Percentiles rank a stretch among this genome's conserved stretches.
phyloP scores from a whole-genome alignment of 2,329 filamentous ascomycete genomes.

The Penicillium sp. region DNA sequence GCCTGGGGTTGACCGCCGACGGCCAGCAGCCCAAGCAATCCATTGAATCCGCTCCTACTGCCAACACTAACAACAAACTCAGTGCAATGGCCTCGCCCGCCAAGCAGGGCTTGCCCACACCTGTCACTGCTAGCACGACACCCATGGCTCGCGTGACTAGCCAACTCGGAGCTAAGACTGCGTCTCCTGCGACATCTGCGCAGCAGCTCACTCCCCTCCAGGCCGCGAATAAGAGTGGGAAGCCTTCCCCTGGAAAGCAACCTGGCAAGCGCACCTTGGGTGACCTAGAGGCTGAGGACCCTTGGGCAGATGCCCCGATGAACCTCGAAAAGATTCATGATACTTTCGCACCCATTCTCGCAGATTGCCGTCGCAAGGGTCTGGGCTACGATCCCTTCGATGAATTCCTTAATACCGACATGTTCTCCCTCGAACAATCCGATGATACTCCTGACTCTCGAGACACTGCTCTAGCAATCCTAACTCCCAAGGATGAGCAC shows the following conservation, averaged over 20 bases:
- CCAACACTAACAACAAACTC: constrained; percentile 17
- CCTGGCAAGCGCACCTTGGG: constrained; percentile 18
- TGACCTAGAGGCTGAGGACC: constrained; percentile 26
- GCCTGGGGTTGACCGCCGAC: constrained; percentile 45
- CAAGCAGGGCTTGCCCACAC: constrained; percentile 32
- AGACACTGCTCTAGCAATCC: constrained; percentile 34
- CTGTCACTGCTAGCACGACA: constrained; percentile 29
- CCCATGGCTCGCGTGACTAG: constrained; percentile 36
- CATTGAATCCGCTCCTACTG: constrained; percentile 3
- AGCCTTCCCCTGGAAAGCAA: constrained; percentile 25
- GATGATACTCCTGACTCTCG: constrained; percentile 41
- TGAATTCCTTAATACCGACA: constrained; percentile 38
- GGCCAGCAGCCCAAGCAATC: constrained; percentile 20
- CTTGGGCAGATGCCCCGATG: constrained; percentile 40
- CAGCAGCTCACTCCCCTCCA: constrained; percentile 35
- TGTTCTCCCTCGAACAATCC: constrained; percentile 33
- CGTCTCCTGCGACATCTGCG: constrained; percentile 37
- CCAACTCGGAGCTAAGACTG: constrained; percentile 33
- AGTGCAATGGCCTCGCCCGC: constrained; percentile 21
- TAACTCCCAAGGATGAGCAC: constrained; percentile 37
- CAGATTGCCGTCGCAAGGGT: constrained; percentile 5
- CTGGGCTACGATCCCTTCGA: constrained; percentile 39
- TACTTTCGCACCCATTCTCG: constrained; percentile 31
- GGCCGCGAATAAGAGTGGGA: constrained; percentile 26
- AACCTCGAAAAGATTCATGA: constrained; percentile 40